Conservation (phyloP, 768 basidiomycete species). For the Lanmaoa pseudosensibilis region DNA sequence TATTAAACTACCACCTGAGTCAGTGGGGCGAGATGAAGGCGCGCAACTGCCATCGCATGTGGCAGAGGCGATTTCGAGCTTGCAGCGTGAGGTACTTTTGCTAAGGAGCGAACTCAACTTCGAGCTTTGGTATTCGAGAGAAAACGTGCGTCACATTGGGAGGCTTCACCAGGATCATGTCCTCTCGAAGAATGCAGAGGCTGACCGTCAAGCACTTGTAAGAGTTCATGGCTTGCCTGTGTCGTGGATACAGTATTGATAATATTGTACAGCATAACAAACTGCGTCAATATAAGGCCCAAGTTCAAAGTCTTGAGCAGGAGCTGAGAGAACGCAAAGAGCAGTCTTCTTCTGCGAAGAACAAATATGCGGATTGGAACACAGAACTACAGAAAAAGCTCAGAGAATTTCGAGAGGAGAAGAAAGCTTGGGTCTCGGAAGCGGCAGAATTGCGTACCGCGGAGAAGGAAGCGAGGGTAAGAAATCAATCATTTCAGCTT, state of each 20-base stretch:
- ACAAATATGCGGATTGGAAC: slow-evolving; percentile 84
- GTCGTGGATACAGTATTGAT: slow-evolving; percentile 7
- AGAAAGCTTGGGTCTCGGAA: slow-evolving; percentile 72
- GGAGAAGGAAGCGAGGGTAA: slow-evolving; percentile 69
- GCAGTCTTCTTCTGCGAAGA: slow-evolving; percentile 70
- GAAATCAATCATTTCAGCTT: slow-evolving; percentile 1
- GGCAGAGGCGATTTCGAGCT: slow-evolving; percentile 62
- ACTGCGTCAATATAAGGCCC: slow-evolving; percentile 70
- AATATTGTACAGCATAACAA: slow-evolving; percentile 69
- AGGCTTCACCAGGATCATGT: slow-evolving; percentile 74
- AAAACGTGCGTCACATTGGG: slow-evolving; percentile 82
- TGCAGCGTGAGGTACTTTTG: slow-evolving; percentile 76
- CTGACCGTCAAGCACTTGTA: slow-evolving; percentile 80
- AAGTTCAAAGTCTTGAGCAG: slow-evolving; percentile 63
- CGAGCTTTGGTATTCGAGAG: slow-evolving; percentile 78
- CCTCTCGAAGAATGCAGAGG: slow-evolving; percentile 71
- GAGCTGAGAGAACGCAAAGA: slow-evolving; percentile 73
- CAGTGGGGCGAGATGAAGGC: slow-evolving; percentile 6
- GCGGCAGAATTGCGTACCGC: slow-evolving; percentile 65
- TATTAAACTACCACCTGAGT: slow-evolving; percentile 21
- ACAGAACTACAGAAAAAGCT: slow-evolving; percentile 76
- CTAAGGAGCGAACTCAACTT: slow-evolving; percentile 83
- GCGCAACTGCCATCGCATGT: slow-evolving; percentile 45
- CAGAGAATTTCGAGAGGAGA: slow-evolving; percentile 73
- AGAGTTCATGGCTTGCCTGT: slow-evolving; percentile 24